Conservation (phyloP, 2,329 filamentous ascomycete species). For the Talaromyces sp. region DNA sequence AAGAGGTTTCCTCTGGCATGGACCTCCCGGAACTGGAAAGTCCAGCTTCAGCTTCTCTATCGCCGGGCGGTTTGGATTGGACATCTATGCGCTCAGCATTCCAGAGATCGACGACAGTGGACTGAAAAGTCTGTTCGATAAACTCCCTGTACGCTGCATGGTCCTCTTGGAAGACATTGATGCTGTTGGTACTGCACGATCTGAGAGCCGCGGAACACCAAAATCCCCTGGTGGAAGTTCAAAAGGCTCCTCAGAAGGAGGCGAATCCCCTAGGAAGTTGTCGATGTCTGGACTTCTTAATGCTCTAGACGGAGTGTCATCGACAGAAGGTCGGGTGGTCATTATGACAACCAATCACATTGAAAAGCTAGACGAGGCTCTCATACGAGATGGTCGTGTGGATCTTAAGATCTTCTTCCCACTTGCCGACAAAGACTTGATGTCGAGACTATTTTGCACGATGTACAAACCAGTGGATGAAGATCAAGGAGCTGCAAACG, state of each 20-base stretch:
- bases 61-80: constrained; percentile 60
- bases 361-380: constrained; percentile 64
- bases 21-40: constrained; percentile 91
- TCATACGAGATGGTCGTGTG: constrained; percentile 68
- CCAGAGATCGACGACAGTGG: constrained; percentile 8
- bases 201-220: neutral
- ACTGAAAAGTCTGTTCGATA: constrained; percentile 7
- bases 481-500: neutral
- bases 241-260: neutral
- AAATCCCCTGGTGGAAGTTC: neutral
- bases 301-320: constrained; percentile 75
- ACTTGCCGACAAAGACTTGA: neutral
- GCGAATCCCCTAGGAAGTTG: constrained; percentile 4
- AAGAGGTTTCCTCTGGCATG: constrained; percentile 79
- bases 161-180: constrained; percentile 10
- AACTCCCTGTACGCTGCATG: constrained; percentile 7
- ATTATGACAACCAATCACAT: constrained; percentile 80
- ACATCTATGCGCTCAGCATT: constrained; percentile 55
- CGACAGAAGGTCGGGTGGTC: constrained; percentile 70
- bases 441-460: neutral
- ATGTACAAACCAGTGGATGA: neutral
- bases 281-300: constrained; percentile 72
- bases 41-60: constrained; percentile 42
- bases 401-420: constrained; percentile 23
- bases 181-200: constrained; percentile 5